A percentile compares a stretch with the other conserved stretches of the same genome.
Conservation (phyloP, 768 basidiomycete species). For the Phylloporus arenicola region DNA sequence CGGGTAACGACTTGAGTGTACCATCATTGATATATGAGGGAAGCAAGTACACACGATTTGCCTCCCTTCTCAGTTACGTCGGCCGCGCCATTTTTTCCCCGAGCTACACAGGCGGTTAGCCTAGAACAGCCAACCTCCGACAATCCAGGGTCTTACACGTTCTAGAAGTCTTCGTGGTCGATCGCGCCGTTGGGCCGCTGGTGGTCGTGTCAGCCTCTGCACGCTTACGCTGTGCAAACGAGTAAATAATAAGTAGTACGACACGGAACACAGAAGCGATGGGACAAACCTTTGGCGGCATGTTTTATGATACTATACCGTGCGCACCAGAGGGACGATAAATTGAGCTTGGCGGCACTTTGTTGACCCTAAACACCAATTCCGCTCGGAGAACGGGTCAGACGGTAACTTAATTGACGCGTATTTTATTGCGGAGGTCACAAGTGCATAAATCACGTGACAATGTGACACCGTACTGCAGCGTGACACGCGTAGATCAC, state of each 20-base stretch:
- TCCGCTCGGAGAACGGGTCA: neutral
- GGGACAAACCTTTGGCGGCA: constrained; percentile 36
- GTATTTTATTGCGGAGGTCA: constrained; percentile 6
- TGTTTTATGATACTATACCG: constrained; percentile 7
- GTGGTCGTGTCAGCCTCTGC: constrained; percentile 32
- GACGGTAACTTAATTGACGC: constrained; percentile 15
- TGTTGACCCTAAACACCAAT: neutral
- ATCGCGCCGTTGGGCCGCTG: constrained; percentile 35
- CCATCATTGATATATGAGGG: neutral
- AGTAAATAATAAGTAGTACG: constrained; percentile 12
- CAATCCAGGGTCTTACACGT: constrained; percentile 17
- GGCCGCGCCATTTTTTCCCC: constrained; percentile 9
- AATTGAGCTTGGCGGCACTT: neutral
- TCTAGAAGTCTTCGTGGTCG: constrained; percentile 43
- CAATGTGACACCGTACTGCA: constrained; percentile 8
- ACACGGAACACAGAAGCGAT: neutral
- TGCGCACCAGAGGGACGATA: neutral
- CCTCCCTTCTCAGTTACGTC: constrained; percentile 6
- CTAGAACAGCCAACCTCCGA: constrained; percentile 12
- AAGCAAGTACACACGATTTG: constrained; percentile 23
- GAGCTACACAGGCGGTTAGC: constrained; percentile 12
- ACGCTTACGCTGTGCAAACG: constrained; percentile 51
- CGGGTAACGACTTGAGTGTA: constrained; percentile 6
- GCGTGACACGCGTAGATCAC: constrained; percentile 16
- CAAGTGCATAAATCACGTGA: constrained; percentile 16